A percentile compares a stretch with the other conserved stretches of the same genome.
These are phyloP conservation scores for Pythium catenulatum DNA, from an alignment of 352 stramenopile genomes.

Conservation along the genomic window DNA sequence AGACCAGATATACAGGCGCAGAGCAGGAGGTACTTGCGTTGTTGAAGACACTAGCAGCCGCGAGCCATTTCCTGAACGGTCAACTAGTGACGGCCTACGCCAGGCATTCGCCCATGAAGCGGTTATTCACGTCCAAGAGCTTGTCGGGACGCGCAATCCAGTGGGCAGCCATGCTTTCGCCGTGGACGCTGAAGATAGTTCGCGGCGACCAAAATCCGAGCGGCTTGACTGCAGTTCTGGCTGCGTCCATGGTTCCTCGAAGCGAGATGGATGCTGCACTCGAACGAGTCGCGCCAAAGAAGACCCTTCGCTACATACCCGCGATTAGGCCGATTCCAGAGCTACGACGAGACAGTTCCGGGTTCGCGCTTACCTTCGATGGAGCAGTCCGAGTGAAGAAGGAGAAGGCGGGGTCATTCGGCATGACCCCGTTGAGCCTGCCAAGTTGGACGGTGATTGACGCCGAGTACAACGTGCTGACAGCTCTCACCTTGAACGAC, in stretches of 20 bases:
- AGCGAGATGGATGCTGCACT: conserved; percentile 4
- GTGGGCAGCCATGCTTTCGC: conserved; percentile 36
- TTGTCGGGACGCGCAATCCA: conserved; percentile 16
- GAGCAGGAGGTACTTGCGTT: conserved; percentile 42
- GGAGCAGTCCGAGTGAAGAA: conserved; percentile 6
- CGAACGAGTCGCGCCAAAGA: conserved; percentile 22
- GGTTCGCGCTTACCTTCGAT: conserved; percentile 21
- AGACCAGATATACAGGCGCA: conserved; percentile 12
- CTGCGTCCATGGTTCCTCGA: background rate
- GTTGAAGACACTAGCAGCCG: conserved; percentile 2
- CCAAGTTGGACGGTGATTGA: background rate
- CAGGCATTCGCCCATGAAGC: conserved; percentile 45
- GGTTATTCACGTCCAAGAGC: conserved; percentile 42
- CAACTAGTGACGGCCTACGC: conserved; percentile 32
- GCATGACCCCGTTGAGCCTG: background rate
- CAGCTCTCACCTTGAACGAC: background rate
- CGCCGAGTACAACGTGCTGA: background rate
- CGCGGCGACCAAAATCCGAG: background rate
- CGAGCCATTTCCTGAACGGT: conserved; percentile 4
- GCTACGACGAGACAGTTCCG: background rate
- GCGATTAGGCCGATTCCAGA: conserved; percentile 24
- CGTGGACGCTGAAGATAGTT: conserved; percentile 38
- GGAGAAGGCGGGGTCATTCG: background rate
- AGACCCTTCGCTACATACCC: background rate
- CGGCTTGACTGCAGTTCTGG: background rate